Evolutionary conservation across 345 rosid genomes (phyloP).

Genomic region (Angophora floribunda): DNA sequence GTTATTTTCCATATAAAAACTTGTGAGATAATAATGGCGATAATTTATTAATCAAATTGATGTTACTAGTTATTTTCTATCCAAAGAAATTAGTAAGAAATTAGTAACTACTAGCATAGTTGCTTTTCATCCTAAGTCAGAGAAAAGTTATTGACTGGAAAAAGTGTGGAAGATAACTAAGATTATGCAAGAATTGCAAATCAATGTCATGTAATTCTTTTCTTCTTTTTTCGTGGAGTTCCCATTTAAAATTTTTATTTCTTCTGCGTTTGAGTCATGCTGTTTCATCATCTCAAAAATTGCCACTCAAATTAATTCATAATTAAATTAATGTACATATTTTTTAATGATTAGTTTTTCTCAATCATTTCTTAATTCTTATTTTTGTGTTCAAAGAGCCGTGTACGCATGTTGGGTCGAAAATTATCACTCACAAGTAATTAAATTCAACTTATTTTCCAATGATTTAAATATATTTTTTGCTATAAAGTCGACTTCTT

Average conservation of each 20-base stretch:
- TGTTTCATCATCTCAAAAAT: background rate
- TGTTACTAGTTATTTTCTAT: background rate
- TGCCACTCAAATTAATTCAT: background rate
- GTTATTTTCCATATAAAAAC: background rate
- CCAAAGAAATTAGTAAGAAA: no score
- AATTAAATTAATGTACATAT: background rate
- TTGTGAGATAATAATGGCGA: background rate
- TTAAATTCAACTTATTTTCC: background rate
- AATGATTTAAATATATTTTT: background rate
- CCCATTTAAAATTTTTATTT: background rate
- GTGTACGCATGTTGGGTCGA: background rate
- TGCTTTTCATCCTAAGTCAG: background rate
- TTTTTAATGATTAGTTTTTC: background rate
- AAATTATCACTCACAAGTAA: background rate
- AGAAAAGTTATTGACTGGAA: background rate
- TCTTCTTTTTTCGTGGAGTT: background rate
- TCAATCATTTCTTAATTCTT: background rate
- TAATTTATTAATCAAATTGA: background rate
- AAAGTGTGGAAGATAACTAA: background rate
- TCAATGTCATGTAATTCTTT: background rate
- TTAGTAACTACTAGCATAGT: background rate
- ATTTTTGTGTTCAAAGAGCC: background rate
- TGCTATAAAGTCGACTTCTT: background rate
- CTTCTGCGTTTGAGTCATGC: background rate
- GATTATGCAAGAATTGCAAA: background rate